Evolutionary conservation across 176 grass and related monocot species (phyloP), one percentile per base, ranked within the genome.

Genomic region (Bonia amplexicaulis): DNA sequence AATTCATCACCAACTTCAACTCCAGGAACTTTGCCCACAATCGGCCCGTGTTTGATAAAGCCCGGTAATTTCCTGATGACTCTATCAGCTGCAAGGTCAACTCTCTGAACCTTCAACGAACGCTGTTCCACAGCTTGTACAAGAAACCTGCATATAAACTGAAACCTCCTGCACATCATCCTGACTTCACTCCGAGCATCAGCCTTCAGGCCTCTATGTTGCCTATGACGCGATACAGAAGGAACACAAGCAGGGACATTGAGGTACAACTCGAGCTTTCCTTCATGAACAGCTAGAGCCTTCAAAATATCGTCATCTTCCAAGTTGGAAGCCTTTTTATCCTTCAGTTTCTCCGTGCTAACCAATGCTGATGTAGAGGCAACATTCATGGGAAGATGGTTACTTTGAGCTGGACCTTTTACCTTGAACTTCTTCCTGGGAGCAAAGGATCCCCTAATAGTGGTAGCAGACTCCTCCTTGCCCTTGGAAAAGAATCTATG

Each of bases 1-100:
- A 95, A 98, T 59, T 95, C 89, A 55, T 98, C 96, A 26, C 96
- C 96, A 42, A 98, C 80, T 93, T 98, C 88, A 52, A 93, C 84
- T 76, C 93, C 89, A 26, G 83, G 89, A 58, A 95, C 83, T 73
- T 82, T 46, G 69, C 96, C 96, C 49, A 93, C 60, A 41, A 87
- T 73, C 27, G 87, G 74, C 20, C 62, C 77, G 13, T 67, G 60
- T 49, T 89, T 93, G 29, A 74, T 75, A 82, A 88, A 92, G 40
- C 71, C 89, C 1, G 51, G 65, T n/a, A 90, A 89, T 64, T 49
- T 42, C 35, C 52, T 90, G 51, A 90, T 83, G 25, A 66, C 20
- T 39, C 71, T 69, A 69, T 67, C 73, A 74, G 96, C 93, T 76
- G 37, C 70, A 42, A 92, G 64, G 23, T 98, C 91, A 61, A 92